phyloP scores from a whole-genome alignment of 148 eudicot species.

The Vaccinium vitisidaea region DNA sequence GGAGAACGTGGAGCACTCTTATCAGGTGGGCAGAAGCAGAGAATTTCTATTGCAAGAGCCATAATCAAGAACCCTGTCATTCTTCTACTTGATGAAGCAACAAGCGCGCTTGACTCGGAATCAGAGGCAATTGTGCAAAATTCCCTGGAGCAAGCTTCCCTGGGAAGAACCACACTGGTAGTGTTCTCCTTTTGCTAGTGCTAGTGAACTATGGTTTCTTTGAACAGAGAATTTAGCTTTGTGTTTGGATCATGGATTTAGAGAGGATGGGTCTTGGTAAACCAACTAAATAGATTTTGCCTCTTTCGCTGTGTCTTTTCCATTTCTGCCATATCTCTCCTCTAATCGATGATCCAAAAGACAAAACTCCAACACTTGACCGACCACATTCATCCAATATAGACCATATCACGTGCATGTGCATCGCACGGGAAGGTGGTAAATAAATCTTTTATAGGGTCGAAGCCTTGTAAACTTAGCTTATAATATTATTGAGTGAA shows the following conservation, averaged over 20 bases:
- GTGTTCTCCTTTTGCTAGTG: not conserved
- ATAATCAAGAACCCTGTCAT: conserved; percentile 81
- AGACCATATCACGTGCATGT: not conserved
- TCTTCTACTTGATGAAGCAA: conserved; percentile 93
- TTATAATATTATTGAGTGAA: not conserved
- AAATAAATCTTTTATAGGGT: not conserved
- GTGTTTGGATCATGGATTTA: conserved; percentile 4
- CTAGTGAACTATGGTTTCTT: not conserved
- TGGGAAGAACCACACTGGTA: conserved; percentile 9
- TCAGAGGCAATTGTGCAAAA: not conserved
- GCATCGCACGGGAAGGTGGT: not conserved
- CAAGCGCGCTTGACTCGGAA: conserved; percentile 81
- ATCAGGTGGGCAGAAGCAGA: conserved; percentile 95
- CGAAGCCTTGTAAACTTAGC: not conserved
- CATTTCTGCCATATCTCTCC: not conserved
- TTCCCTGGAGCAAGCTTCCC: not conserved
- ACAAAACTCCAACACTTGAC: not conserved
- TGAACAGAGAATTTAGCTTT: not conserved
- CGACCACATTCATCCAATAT: not conserved
- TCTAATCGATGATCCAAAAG: not conserved
- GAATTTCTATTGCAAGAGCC: conserved; percentile 95
- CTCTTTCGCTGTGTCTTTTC: not conserved
- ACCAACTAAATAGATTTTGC: not conserved
- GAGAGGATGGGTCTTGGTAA: not conserved
- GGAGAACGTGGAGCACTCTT: conserved; percentile 87